A percentile compares a stretch with the other conserved stretches of the same genome.
These are phyloP conservation scores for Lathyrus oleraceus DNA, from an alignment of 306 rosid species.

Conservation along the genomic window DNA sequence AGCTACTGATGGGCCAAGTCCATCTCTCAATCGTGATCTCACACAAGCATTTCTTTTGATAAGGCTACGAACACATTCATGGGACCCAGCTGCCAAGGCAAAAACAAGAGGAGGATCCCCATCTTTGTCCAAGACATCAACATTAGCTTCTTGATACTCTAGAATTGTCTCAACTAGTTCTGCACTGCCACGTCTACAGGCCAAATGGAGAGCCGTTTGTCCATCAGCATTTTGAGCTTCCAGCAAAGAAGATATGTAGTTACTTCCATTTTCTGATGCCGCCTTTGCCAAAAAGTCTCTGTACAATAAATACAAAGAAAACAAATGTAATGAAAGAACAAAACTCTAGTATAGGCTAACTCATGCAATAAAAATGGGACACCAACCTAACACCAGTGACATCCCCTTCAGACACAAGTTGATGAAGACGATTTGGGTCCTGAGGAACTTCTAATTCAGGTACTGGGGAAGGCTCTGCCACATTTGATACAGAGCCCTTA, in stretches of 20 bases:
- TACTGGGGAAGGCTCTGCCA: slow-evolving; percentile 56
- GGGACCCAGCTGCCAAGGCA: slow-evolving; percentile 98
- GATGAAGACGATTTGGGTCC: slow-evolving; percentile 68
- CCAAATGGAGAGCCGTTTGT: slow-evolving; percentile 96
- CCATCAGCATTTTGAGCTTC: slow-evolving; percentile 91
- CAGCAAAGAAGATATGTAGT: slow-evolving; percentile 62
- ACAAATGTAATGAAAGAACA: slow-evolving; percentile 19
- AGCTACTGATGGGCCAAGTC: slow-evolving; percentile 92
- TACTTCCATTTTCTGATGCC: slow-evolving; percentile 59
- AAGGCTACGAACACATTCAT: slow-evolving; percentile 82
- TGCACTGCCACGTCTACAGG: slow-evolving; percentile 90
- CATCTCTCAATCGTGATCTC: slow-evolving; percentile 83
- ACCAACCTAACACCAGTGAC: slow-evolving; percentile 76
- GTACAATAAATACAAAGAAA: slow-evolving; percentile 41
- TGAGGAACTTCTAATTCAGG: slow-evolving; percentile 63
- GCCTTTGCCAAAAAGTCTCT: slow-evolving; percentile 82
- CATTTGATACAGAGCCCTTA: slow-evolving; percentile 63
- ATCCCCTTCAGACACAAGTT: slow-evolving; percentile 87
- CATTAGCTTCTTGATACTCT: slow-evolving; percentile 75
- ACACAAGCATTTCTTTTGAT: slow-evolving; percentile 85
- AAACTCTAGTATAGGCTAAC: slow-evolving; percentile 22
- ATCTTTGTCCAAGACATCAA: slow-evolving; percentile 92
- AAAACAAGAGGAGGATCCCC: slow-evolving; percentile 98
- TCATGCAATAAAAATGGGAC: slow-evolving; percentile 25
- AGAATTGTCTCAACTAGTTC: slow-evolving; percentile 89